These are phyloP conservation scores for Leptographium radiaticola DNA, from an alignment of 2,329 filamentous ascomycete species.

Conservation along the genomic window DNA sequence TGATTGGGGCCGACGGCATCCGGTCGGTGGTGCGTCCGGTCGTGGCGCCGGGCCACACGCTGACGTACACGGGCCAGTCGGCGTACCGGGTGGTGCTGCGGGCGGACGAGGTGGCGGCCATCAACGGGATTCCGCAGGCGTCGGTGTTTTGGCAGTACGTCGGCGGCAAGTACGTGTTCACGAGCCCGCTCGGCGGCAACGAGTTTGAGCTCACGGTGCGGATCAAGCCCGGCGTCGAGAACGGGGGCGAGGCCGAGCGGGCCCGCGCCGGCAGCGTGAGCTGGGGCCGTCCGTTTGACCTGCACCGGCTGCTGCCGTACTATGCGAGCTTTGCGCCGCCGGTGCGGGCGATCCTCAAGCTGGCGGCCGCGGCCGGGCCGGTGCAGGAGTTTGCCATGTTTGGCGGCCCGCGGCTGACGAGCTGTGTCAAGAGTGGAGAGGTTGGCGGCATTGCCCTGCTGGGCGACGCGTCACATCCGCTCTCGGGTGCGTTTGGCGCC, in stretches of 20 bases:
- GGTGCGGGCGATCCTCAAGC: conserved; percentile 16
- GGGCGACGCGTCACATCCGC: conserved; percentile 36
- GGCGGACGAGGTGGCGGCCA: conserved; percentile 13
- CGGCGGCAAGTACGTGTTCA: conserved; percentile 19
- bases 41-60: conserved; percentile 27
- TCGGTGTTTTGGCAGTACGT: conserved; percentile 21
- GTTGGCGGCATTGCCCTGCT: conserved; percentile 27
- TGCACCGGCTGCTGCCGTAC: conserved; percentile 10
- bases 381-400: conserved; percentile 18
- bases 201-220: conserved; percentile 22
- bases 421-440: conserved; percentile 10
- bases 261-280: conserved; percentile 16
- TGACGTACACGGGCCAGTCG: conserved; percentile 28
- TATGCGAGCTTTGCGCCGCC: conserved; percentile 20
- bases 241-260: conserved; percentile 11
- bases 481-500: conserved; percentile 15
- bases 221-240: conserved; percentile 10
- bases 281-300: conserved; percentile 17
- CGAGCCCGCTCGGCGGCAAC: conserved; percentile 19
- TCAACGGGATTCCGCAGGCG: conserved; percentile 17
- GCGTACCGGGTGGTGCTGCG: conserved; percentile 20
- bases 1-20: conserved; percentile 17
- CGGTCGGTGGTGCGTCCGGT: conserved; percentile 16
- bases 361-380: conserved; percentile 13
- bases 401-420: conserved; percentile 17